phyloP scores from a whole-genome alignment of 805 yeast species.

The Candida orba region DNA sequence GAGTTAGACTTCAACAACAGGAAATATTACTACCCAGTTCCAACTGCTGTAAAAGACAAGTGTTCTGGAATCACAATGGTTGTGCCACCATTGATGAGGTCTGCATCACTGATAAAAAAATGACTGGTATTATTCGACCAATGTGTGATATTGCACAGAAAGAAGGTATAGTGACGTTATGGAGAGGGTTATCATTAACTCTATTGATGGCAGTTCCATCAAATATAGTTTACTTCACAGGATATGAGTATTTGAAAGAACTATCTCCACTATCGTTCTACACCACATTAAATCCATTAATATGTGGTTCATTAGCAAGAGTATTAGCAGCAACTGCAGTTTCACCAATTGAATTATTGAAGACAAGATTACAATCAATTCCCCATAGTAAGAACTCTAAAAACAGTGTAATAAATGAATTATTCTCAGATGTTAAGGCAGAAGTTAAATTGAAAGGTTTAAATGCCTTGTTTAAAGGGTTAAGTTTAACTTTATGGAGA shows the following conservation, averaged over 20 bases:
- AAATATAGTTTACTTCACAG: constrained; percentile 88
- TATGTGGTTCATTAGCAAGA: constrained; percentile 84
- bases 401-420: constrained; percentile 32
- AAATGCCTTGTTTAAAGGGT: constrained; percentile 69
- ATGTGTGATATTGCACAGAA: constrained; percentile 52
- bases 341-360: constrained; percentile 81
- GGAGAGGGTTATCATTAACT: constrained; percentile 85
- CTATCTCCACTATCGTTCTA: constrained; percentile 45
- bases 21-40: constrained; percentile 46
- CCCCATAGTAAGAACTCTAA: constrained; percentile 36
- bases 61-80: constrained; percentile 28
- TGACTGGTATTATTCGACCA: constrained; percentile 72
- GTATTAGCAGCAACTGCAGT: constrained; percentile 75
- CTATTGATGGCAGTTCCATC: constrained; percentile 87
- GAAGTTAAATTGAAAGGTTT: constrained; percentile 54
- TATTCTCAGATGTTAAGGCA: constrained; percentile 44
- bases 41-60: constrained; percentile 31
- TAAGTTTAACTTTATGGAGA: constrained; percentile 86
- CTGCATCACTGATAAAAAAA: constrained; percentile 26
- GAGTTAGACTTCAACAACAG: constrained; percentile 74
- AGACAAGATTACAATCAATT: constrained; percentile 87
- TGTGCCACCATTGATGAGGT: constrained; percentile 15
- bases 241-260: constrained; percentile 83
- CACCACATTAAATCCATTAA: constrained; percentile 55
- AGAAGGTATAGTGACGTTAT: constrained; percentile 74